These are phyloP conservation scores for Polytolypa hystricis DNA, from an alignment of 2,329 filamentous ascomycete genomes.

Conservation along the genomic window DNA sequence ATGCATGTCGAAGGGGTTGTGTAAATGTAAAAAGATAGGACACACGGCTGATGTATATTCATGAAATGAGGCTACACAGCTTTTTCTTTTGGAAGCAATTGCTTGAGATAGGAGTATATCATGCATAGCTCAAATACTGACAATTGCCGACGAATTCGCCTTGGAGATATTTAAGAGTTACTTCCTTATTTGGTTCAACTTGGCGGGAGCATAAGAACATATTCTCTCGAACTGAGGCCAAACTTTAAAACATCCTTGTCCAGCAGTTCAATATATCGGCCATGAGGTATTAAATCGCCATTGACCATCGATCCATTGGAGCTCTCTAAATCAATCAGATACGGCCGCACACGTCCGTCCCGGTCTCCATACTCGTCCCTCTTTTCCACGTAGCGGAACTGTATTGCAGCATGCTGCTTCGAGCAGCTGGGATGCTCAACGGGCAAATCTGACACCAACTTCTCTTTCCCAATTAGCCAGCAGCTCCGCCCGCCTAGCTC, in stretches of 20 bases:
- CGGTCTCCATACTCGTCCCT: conserved; percentile 80
- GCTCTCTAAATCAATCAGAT: conserved; percentile 86
- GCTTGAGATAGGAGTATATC: not conserved
- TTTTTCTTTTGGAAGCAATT: not conserved
- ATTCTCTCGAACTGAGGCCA: conserved; percentile 80
- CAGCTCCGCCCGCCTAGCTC: conserved; percentile 66
- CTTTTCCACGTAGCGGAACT: conserved; percentile 78
- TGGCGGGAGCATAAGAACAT: conserved; percentile 76
- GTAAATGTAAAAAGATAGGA: too few relatives aligned
- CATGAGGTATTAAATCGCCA: conserved; percentile 57
- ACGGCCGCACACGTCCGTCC: conserved; percentile 67
- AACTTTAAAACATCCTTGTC: conserved; percentile 86
- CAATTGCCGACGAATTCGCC: too few relatives aligned
- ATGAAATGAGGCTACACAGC: too few relatives aligned
- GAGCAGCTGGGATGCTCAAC: conserved; percentile 87
- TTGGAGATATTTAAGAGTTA: conserved; percentile 2
- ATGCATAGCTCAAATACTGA: not conserved
- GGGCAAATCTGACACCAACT: conserved; percentile 66
- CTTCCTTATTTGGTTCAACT: not conserved
- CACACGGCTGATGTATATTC: too few relatives aligned
- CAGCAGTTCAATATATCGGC: conserved; percentile 73
- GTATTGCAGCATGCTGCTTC: conserved; percentile 90
- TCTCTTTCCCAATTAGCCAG: conserved; percentile 81
- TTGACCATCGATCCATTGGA: conserved; percentile 85
- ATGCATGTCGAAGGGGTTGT: too few relatives aligned